Evolutionary conservation across 768 basidiomycete genomes (phyloP).

Genomic region (Agaricus blazei): DNA sequence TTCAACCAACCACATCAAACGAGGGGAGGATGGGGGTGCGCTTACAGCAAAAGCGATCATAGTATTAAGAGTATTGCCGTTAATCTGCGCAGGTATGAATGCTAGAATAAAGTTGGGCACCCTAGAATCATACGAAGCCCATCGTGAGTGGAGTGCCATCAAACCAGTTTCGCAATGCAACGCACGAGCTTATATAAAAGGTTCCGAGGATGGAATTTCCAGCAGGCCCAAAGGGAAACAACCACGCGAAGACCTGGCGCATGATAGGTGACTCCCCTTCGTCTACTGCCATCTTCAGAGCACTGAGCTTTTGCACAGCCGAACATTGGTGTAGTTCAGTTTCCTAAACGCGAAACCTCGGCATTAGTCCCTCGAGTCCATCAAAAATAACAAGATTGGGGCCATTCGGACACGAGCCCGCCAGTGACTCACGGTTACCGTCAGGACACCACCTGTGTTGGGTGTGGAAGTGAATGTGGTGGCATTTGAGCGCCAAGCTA

Average conservation of each 20-base stretch:
- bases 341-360: slow-evolving; percentile 7
- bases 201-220: slow-evolving; percentile 90
- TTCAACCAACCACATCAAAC: neutral
- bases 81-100: slow-evolving; percentile 87
- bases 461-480: neutral
- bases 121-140: slow-evolving; percentile 30
- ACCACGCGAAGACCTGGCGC: slow-evolving; percentile 71
- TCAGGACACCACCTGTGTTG: slow-evolving; percentile 13
- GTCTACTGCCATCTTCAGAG: slow-evolving; percentile 58
- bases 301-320: slow-evolving; percentile 40
- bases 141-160: neutral
- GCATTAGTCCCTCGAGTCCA: neutral
- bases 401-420: neutral
- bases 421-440: slow-evolving; percentile 18
- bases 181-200: slow-evolving; percentile 95
- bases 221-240: slow-evolving; percentile 89
- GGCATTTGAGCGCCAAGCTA: slow-evolving; percentile 8
- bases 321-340: slow-evolving; percentile 7
- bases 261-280: slow-evolving; percentile 66
- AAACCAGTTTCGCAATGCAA: slow-evolving; percentile 16
- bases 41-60: slow-evolving; percentile 92
- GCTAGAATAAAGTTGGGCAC: slow-evolving; percentile 94
- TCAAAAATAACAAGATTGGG: neutral
- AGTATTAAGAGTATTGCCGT: slow-evolving; percentile 79
- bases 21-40: slow-evolving; percentile 4